These are phyloP conservation scores for Ogataea trehalophila DNA, from an alignment of 805 yeast genomes.

Conservation along the genomic window DNA sequence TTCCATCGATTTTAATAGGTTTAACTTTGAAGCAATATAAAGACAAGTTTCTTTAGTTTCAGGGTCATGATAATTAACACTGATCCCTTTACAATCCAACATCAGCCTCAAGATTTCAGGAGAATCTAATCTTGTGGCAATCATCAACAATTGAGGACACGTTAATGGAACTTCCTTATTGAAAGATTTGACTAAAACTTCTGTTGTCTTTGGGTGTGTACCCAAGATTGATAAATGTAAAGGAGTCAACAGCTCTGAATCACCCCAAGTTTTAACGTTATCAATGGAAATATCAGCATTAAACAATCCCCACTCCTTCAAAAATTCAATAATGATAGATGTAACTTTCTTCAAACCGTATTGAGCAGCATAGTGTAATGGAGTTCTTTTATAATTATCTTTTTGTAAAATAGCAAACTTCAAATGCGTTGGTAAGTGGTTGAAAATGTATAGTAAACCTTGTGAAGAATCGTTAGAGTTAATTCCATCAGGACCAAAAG, in stretches of 20 bases:
- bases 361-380: constrained; percentile 85
- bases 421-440: constrained; percentile 48
- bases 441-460: constrained; percentile 57
- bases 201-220: constrained; percentile 72
- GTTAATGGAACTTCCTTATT: constrained; percentile 33
- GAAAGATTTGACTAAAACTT: constrained; percentile 48
- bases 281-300: constrained; percentile 49
- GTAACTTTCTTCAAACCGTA: constrained; percentile 72
- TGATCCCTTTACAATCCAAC: constrained; percentile 51
- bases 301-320: constrained; percentile 58
- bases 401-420: constrained; percentile 54
- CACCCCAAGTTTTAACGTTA: constrained; percentile 59
- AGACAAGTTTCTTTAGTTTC: constrained; percentile 74
- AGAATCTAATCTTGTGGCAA: constrained; percentile 66
- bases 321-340: constrained; percentile 47
- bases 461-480: constrained; percentile 53
- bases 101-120: constrained; percentile 51
- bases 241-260: constrained; percentile 75
- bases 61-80: constrained; percentile 56
- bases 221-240: constrained; percentile 80
- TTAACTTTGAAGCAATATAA: constrained; percentile 71
- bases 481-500: constrained; percentile 60
- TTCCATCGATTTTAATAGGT: constrained; percentile 48
- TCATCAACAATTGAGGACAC: constrained; percentile 53
- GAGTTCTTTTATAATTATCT: constrained; percentile 77